Conservation (phyloP, 331 rosid species). For the Acacia pycnantha region DNA sequence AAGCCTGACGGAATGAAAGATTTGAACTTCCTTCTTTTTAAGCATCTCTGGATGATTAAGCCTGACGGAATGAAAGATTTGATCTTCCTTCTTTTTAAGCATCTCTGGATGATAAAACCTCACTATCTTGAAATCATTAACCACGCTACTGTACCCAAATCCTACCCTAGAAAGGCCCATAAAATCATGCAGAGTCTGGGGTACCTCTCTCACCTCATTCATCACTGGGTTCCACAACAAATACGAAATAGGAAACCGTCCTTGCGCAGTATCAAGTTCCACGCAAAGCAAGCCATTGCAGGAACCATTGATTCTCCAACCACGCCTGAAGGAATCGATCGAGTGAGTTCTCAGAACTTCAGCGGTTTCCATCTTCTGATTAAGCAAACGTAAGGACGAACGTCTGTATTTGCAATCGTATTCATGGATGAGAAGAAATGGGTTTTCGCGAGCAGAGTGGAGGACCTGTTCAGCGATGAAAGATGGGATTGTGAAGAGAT, state of each 20-base stretch:
- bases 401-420: rapidly evolving
- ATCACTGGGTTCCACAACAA: slow-evolving; percentile 30
- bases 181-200: not conserved
- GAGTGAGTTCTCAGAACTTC: not conserved
- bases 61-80: not conserved
- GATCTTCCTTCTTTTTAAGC: not conserved
- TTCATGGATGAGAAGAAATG: slow-evolving; percentile 16
- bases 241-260: not conserved
- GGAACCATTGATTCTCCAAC: not conserved
- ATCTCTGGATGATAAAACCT: not conserved
- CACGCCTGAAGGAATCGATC: not conserved
- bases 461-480: slow-evolving; percentile 20
- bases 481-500: not conserved
- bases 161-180: not conserved
- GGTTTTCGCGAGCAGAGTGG: not conserved
- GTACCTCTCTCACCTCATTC: not conserved
- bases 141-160: not conserved
- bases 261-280: not conserved
- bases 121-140: slow-evolving; percentile 20
- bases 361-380: not conserved
- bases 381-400: not conserved
- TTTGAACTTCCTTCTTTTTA: not conserved
- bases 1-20: not conserved
- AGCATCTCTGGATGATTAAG: not conserved
- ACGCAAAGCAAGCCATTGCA: slow-evolving; percentile 27